Conservation (phyloP, 1,139 yeast genomes). For the Debaryomycetaceae sp. region DNA sequence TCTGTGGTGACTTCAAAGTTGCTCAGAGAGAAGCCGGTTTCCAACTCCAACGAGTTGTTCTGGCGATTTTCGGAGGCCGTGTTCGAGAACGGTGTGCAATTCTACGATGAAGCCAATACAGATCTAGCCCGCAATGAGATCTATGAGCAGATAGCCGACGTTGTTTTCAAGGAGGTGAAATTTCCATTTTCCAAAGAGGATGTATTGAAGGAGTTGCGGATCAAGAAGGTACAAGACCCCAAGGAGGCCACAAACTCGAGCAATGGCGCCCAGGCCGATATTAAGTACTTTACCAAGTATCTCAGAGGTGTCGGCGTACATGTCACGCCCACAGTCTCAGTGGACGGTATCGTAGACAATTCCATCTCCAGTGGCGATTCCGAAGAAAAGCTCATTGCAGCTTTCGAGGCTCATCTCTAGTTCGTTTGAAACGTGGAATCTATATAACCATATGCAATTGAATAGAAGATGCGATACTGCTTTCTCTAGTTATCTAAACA, state of each 20-base stretch:
- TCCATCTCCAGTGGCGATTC: conserved; percentile 38
- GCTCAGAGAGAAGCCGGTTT: conserved; percentile 36
- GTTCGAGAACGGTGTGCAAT: conserved; percentile 50
- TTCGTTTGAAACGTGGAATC: too few species aligned
- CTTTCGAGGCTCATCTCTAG: conserved; percentile 17
- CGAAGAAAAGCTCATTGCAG: conserved; percentile 27
- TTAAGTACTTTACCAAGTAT: conserved; percentile 70
- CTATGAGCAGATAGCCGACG: conserved; percentile 50
- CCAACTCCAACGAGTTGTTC: conserved; percentile 36
- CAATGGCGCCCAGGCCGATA: conserved; percentile 54
- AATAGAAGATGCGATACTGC: too few species aligned
- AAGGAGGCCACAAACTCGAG: conserved; percentile 50
- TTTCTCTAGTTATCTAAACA: too few species aligned
- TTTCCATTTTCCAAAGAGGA: conserved; percentile 36
- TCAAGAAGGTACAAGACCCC: conserved; percentile 17
- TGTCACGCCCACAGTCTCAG: conserved; percentile 76
- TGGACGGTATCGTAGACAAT: conserved; percentile 59
- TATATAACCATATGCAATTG: too few species aligned
- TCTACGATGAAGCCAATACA: conserved; percentile 60
- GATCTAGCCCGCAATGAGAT: conserved; percentile 55
- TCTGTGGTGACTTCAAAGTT: conserved; percentile 63
- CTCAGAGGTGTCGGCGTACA: conserved; percentile 79
- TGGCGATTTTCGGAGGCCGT: conserved; percentile 60
- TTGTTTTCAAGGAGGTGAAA: conserved; percentile 38
- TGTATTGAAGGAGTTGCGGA: conserved; percentile 30